Evolutionary conservation across 2,329 filamentous ascomycete genomes (phyloP).

Genomic region (Xylaria sp.): DNA sequence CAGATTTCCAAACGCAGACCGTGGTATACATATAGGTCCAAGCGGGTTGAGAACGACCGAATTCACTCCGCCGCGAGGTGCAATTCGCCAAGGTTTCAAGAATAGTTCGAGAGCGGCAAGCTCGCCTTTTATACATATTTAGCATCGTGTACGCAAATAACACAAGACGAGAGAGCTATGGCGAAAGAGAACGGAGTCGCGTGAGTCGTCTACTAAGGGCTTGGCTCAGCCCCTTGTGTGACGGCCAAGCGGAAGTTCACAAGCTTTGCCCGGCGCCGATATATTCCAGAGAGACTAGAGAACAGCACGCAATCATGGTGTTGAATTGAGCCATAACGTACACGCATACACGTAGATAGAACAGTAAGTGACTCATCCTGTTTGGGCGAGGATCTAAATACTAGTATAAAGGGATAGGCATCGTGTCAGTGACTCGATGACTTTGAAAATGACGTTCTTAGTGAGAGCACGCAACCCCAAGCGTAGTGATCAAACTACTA

Average conservation of each 20-base stretch:
- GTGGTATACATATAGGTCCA: too few relatives aligned
- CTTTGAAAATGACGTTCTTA: slow-evolving; percentile 3
- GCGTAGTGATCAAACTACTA: neutral
- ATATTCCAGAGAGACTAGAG: neutral
- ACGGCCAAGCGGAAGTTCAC: slow-evolving; percentile 1
- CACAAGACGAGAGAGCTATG: neutral
- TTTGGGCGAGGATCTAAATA: too few relatives aligned
- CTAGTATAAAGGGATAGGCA: slow-evolving; percentile 10
- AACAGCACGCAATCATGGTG: slow-evolving; percentile 21
- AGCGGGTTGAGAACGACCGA: too few relatives aligned
- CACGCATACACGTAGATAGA: neutral
- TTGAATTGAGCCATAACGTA: slow-evolving; percentile 8
- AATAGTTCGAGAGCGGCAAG: neutral
- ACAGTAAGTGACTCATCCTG: slow-evolving; percentile 6
- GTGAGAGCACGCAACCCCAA: slow-evolving; percentile 17
- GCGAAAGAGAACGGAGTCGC: neutral
- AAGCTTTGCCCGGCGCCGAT: slow-evolving; percentile 3
- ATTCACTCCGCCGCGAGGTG: neutral
- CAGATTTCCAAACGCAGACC: neutral
- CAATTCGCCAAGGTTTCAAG: too few relatives aligned
- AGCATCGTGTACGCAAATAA: neutral
- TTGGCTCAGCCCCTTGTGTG: neutral
- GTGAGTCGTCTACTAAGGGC: neutral
- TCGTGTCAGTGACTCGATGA: neutral
- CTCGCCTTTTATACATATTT: slow-evolving; percentile 20